Conservation (phyloP, 805 yeast species). For the Naumovozyma castellii region DNA sequence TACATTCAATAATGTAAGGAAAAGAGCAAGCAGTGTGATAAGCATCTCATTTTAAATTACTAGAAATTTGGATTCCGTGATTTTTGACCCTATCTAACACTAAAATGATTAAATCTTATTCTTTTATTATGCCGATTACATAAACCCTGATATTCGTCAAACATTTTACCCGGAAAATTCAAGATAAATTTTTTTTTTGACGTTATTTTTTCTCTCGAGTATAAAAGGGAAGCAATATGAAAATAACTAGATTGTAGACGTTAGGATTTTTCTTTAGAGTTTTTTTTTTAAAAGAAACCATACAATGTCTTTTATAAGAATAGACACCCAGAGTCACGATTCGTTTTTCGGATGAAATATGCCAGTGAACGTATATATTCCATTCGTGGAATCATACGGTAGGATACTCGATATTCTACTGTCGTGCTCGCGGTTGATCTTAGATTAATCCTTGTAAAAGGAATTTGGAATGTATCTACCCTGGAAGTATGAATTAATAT, state of each 20-base stretch:
- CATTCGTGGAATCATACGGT: slow-evolving; percentile 7
- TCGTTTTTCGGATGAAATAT: slow-evolving; percentile 17
- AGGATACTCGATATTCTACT: slow-evolving; percentile 16
- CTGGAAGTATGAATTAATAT: slow-evolving; percentile 22
- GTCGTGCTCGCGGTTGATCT: slow-evolving; percentile 94
- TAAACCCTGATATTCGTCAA: neutral
- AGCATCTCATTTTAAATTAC: too few relatives aligned
- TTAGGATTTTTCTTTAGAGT: neutral
- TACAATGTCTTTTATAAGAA: slow-evolving; percentile 35
- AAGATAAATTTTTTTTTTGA: neutral
- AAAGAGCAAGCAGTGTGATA: too few relatives aligned
- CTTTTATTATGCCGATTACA: too few relatives aligned
- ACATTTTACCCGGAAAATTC: neutral
- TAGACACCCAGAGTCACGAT: slow-evolving; percentile 75
- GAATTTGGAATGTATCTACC: slow-evolving; percentile 16
- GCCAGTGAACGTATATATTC: slow-evolving; percentile 29
- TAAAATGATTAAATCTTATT: too few relatives aligned
- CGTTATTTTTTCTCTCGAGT: neutral
- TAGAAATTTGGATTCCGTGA: too few relatives aligned
- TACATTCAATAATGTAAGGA: too few relatives aligned
- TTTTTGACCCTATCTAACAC: too few relatives aligned
- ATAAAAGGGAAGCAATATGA: neutral
- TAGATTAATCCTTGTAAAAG: slow-evolving; percentile 41
- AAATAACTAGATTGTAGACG: too few relatives aligned
- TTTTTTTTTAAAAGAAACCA: slow-evolving; percentile 13